These are phyloP conservation scores for Trifolium pratense DNA, from an alignment of 306 rosid genomes.

Conservation along the genomic window DNA sequence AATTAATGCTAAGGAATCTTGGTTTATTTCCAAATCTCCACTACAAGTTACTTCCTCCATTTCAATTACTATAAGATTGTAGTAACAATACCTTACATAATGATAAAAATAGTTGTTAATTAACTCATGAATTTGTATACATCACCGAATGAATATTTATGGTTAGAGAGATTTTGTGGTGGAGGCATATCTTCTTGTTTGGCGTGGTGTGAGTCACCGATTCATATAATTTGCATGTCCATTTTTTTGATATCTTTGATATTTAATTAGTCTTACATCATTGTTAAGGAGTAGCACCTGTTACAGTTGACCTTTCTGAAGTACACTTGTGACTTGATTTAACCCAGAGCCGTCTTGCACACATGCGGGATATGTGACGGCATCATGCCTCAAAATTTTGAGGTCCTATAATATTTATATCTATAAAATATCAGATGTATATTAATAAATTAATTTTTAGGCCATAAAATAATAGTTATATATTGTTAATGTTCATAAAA, in stretches of 20 bases:
- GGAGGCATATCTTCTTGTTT: slow-evolving; percentile 3
- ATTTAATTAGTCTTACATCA: background rate
- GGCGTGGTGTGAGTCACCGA: background rate
- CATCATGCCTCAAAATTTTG: too few species aligned
- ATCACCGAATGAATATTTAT: background rate
- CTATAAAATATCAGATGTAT: too few species aligned
- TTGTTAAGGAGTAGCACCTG: too few species aligned
- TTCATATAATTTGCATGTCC: background rate
- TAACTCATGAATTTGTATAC: background rate
- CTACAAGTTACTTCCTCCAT: background rate
- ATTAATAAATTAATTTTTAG: too few species aligned
- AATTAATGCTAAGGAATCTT: slow-evolving; percentile 20
- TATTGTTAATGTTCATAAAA: too few species aligned
- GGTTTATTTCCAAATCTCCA: background rate
- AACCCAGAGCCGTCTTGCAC: too few species aligned
- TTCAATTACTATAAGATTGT: background rate
- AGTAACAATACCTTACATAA: background rate
- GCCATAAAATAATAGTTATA: too few species aligned
- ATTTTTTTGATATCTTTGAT: background rate
- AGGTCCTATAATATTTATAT: too few species aligned
- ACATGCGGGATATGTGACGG: too few species aligned
- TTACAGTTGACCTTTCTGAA: too few species aligned
- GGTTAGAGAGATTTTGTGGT: background rate
- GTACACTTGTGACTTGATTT: too few species aligned
- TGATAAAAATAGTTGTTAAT: background rate